These are phyloP conservation scores for Cantharellus cinnabarinus DNA, from an alignment of 768 basidiomycete genomes.

Conservation along the genomic window DNA sequence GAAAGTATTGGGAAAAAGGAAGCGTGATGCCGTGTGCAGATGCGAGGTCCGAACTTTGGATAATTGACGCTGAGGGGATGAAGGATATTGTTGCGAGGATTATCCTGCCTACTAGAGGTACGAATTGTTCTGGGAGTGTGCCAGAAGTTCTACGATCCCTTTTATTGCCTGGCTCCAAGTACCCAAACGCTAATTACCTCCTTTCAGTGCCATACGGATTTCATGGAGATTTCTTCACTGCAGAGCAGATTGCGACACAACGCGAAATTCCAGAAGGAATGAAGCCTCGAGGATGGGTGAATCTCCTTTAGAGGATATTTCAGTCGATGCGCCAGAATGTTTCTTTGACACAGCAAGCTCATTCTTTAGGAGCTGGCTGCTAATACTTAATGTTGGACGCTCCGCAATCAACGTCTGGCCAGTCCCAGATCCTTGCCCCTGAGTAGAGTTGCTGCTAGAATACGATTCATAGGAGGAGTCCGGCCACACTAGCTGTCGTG, in stretches of 20 bases:
- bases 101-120: slow-evolving; percentile 14
- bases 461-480: no score
- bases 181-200: not conserved
- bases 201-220: slow-evolving; percentile 13
- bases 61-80: slow-evolving; percentile 19
- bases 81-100: slow-evolving; percentile 14
- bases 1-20: slow-evolving; percentile 10
- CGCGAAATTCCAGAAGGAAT: not conserved
- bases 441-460: no score
- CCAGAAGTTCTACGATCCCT: not conserved
- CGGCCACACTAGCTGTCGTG: no score
- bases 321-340: no score
- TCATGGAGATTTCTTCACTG: slow-evolving; percentile 13
- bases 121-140: not conserved
- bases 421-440: no score
- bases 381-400: no score
- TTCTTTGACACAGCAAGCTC: no score
- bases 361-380: no score
- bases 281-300: no score
- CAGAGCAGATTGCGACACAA: slow-evolving; percentile 7
- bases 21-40: not conserved
- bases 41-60: slow-evolving; percentile 20
- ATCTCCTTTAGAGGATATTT: no score
- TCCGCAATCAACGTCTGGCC: no score
- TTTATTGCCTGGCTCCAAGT: not conserved